phyloP scores from a whole-genome alignment of 208 protist species.

The Trypanosoma rangeli region DNA sequence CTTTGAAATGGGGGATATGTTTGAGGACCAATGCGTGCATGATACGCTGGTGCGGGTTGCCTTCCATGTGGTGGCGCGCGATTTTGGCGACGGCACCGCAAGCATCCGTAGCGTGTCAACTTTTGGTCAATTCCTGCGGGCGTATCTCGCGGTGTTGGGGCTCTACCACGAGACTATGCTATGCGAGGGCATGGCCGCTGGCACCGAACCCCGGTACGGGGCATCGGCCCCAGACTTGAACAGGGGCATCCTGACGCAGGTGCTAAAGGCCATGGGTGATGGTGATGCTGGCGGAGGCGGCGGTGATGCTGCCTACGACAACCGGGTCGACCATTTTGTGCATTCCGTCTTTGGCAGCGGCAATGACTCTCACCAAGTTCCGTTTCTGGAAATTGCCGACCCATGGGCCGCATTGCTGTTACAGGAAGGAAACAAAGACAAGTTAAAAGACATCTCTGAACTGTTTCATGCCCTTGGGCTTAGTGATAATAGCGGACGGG shows the following conservation, averaged over 20 bases:
- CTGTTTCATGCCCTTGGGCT: conserved; percentile 18
- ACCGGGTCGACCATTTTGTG: background rate
- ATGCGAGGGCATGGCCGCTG: background rate
- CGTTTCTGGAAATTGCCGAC: conserved; percentile 7
- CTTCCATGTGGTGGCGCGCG: conserved; percentile 1
- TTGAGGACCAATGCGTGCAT: conserved; percentile 37
- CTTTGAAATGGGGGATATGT: conserved; percentile 29
- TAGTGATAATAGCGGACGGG: background rate
- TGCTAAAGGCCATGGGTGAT: background rate
- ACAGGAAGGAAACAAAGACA: background rate
- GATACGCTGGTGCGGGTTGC: conserved; percentile 26
- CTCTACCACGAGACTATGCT: conserved; percentile 16
- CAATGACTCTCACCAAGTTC: background rate
- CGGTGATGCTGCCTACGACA: too few relatives aligned
- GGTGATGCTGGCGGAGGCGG: background rate
- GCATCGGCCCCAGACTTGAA: conserved; percentile 1
- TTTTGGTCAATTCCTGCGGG: conserved; percentile 24
- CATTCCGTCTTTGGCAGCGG: background rate
- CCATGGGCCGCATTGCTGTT: background rate
- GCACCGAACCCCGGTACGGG: conserved; percentile 6
- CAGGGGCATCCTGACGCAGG: background rate
- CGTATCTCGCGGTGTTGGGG: conserved; percentile 22
- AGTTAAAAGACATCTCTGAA: background rate
- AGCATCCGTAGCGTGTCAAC: conserved; percentile 3
- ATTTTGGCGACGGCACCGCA: background rate